phyloP scores from a whole-genome alignment of 495 filamentous ascomycete species.

The Xylaria intraflava region DNA sequence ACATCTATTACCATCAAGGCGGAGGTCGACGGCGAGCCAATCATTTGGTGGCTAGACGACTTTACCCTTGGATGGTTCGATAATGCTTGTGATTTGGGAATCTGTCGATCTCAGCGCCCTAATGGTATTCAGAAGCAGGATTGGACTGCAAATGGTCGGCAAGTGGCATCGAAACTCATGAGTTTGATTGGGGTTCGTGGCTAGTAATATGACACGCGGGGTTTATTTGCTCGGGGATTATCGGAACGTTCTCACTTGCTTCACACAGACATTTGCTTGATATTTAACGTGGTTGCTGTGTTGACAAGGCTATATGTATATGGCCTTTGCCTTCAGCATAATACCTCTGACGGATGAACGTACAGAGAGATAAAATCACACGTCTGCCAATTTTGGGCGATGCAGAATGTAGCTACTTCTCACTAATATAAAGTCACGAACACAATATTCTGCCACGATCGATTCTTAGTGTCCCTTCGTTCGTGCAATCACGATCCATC shows the following conservation, averaged over 20 bases:
- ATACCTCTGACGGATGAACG: constrained; percentile 21
- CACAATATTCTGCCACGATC: background rate
- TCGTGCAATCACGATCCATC: background rate
- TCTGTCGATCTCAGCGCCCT: constrained; percentile 32
- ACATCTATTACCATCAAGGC: constrained; percentile 33
- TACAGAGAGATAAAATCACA: constrained; percentile 22
- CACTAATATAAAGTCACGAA: constrained; percentile 4
- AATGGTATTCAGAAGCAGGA: constrained; percentile 23
- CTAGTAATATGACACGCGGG: constrained; percentile 8
- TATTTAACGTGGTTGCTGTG: constrained; percentile 15
- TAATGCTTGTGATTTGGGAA: constrained; percentile 31
- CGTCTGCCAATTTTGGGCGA: constrained; percentile 28
- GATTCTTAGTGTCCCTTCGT: background rate
- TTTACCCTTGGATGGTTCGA: constrained; percentile 38
- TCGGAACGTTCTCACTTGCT: constrained; percentile 23
- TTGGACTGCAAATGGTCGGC: constrained; percentile 1
- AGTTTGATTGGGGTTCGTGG: constrained; percentile 12
- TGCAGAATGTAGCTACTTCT: constrained; percentile 20
- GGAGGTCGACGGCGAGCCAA: constrained; percentile 20
- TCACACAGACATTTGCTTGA: constrained; percentile 21
- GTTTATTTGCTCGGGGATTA: background rate
- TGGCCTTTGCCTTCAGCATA: constrained; percentile 24
- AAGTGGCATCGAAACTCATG: constrained; percentile 6
- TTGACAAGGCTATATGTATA: constrained; percentile 22
- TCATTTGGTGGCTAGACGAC: constrained; percentile 40